Evolutionary conservation across 306 rosid genomes (phyloP).

Genomic region (Cotoneaster glaucophyllus): DNA sequence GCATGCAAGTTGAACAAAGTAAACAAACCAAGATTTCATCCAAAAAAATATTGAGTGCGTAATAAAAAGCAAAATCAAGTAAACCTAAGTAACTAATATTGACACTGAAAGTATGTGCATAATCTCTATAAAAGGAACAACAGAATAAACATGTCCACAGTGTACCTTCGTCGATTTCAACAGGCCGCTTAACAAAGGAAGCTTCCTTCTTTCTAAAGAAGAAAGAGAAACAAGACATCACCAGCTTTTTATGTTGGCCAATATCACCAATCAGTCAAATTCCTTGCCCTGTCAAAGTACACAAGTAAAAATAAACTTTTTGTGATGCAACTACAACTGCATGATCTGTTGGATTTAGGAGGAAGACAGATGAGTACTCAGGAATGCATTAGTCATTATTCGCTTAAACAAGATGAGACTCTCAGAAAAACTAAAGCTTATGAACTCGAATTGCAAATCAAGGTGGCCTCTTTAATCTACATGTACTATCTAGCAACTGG

Average conservation of each 20-base stretch:
- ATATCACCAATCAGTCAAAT: slow-evolving; percentile 25
- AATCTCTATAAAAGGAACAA: not conserved
- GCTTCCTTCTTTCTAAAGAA: slow-evolving; percentile 27
- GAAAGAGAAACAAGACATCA: slow-evolving; percentile 53
- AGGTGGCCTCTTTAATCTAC: not conserved
- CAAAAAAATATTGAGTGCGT: not conserved
- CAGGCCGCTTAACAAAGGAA: slow-evolving; percentile 22
- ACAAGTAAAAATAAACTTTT: slow-evolving; percentile 16
- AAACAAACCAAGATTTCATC: not conserved
- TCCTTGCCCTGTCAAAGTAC: slow-evolving; percentile 21
- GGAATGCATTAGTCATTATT: not conserved
- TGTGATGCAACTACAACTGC: slow-evolving; percentile 1
- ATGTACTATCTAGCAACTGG: not conserved
- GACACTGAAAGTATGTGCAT: not conserved
- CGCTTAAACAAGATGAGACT: not conserved
- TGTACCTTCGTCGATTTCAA: slow-evolving; percentile 39
- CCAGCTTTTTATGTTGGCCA: slow-evolving; percentile 17
- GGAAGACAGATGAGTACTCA: not conserved
- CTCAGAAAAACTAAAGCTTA: not conserved
- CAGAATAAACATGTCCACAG: not conserved
- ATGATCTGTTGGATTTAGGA: not conserved
- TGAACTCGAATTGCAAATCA: not conserved
- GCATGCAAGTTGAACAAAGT: not conserved
- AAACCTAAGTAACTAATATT: not conserved
- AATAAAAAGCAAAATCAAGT: not conserved